Evolutionary conservation across 768 basidiomycete genomes (phyloP), one percentile per base, ranked within the genome.

Genomic region (Astraeus odoratus): DNA sequence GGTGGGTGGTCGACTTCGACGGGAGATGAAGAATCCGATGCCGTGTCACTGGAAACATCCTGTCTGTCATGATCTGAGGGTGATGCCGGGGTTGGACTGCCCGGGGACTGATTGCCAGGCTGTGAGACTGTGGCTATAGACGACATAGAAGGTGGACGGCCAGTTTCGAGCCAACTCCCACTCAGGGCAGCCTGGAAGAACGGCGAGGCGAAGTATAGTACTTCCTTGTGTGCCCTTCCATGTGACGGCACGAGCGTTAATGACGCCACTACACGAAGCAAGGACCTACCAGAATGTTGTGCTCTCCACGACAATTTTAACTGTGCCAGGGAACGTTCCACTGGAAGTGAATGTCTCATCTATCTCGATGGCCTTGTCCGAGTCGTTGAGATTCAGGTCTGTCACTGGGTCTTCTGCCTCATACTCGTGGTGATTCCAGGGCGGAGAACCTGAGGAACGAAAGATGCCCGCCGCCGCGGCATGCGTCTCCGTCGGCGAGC

Each of bases 121-220:
- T 88, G 85, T 3, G 86, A 84, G 42, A 92, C 86, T 18, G 89
- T 90, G 57, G 90, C 84, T 25, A 89, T 73, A 39, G 87, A 89
- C 20, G 83, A 87, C 72, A 85, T 79, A 45, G 85, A 89, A 19
- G 71, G 76, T 16, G 83, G 86, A 30, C 86, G 75, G 26, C 82
- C 85, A 5, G 84, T 93, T 67, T 95, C 92, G 10, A 86, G 86
- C 92, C 92, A 95, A 57, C 87, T 79, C 7, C 92, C 92, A 54
- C 88, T 88, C 38, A 95, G 69, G 8, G 90, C 83, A 15, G 88
- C 89, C 64, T 93, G 84, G 62, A 95, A 95, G 72, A 95, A 95
- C 0, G 92, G 89, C n/a, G 90, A 93, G 4, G 91, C 86, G 59
- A 92, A 95, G 65, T 83, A 86, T 5, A 95, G 69, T 23, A 95